Evolutionary conservation across 1,139 yeast species (phyloP).

Genomic region (Magnusiomyces sp.): DNA sequence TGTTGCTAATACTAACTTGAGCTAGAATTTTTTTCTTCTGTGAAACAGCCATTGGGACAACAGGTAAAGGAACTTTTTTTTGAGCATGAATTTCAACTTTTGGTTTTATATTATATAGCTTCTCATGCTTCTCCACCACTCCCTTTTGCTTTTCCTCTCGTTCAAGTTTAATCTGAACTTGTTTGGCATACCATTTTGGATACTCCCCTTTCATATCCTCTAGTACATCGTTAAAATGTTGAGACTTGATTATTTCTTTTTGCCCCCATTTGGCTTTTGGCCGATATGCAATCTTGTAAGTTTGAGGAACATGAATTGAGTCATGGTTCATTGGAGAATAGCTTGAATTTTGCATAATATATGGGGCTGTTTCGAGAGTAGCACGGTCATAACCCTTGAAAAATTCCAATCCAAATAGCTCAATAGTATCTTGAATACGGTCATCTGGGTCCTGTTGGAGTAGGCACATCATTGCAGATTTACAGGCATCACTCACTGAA

Average conservation of each 20-base stretch:
- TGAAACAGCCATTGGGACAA: no score
- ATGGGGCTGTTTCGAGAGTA: constrained; percentile 12
- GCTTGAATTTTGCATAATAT: not conserved
- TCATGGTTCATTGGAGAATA: not conserved
- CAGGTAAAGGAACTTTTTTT: no score
- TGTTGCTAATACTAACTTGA: no score
- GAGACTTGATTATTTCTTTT: not conserved
- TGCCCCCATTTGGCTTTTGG: constrained; percentile 1
- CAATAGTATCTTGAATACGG: constrained; percentile 16
- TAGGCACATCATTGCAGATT: constrained; percentile 21
- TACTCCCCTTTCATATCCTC: constrained; percentile 4
- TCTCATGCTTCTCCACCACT: not conserved
- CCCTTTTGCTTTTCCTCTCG: not conserved
- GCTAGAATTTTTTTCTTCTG: no score
- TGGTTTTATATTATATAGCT: no score
- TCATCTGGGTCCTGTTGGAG: constrained; percentile 19
- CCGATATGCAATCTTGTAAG: constrained; percentile 2
- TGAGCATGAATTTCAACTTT: no score
- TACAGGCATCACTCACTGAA: constrained; percentile 21
- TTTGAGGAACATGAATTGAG: not conserved
- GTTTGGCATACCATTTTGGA: constrained; percentile 4
- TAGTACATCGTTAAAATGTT: not conserved
- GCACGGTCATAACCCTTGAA: constrained; percentile 17
- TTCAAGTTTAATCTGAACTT: constrained; percentile 3
- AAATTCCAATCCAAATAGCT: constrained; percentile 19